Conservation (phyloP, 345 rosid species). For the Hypericum androsaemum region DNA sequence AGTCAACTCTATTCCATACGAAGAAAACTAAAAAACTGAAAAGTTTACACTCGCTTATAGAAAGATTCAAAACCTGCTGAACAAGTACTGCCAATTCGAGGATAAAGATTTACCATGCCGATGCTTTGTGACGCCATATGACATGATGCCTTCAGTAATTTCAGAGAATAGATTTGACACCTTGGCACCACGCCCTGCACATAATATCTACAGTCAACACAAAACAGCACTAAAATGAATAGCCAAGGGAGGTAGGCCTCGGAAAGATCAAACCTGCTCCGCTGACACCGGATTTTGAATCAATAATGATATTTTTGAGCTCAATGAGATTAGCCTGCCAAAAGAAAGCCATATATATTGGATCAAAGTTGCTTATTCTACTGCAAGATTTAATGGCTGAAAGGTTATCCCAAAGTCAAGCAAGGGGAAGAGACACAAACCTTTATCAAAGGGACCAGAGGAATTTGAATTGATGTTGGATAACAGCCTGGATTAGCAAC, state of each 20-base stretch:
- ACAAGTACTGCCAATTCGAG: neutral
- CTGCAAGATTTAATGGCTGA: neutral
- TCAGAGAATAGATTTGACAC: constrained; percentile 77
- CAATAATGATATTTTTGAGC: constrained; percentile 58
- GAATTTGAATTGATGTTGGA: constrained; percentile 94
- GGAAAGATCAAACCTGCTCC: constrained; percentile 71
- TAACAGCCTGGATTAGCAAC: constrained; percentile 99
- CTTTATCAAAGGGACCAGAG: constrained; percentile 82
- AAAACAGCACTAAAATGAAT: neutral
- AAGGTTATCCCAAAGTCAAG: neutral
- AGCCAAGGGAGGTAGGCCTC: neutral
- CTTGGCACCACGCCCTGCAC: constrained; percentile 91
- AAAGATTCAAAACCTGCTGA: too few relatives aligned
- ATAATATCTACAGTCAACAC: constrained; percentile 7
- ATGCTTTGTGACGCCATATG: constrained; percentile 86
- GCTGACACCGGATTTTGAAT: constrained; percentile 92
- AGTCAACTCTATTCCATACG: too few relatives aligned
- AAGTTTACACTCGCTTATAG: too few relatives aligned
- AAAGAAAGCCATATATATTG: too few relatives aligned
- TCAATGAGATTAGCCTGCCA: constrained; percentile 70
- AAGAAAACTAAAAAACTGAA: too few relatives aligned
- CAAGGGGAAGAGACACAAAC: constrained; percentile 19
- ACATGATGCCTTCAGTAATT: constrained; percentile 79
- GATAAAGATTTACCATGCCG: constrained; percentile 63
- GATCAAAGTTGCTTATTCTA: neutral